A percentile compares a stretch with the other conserved stretches of the same genome.
These are phyloP conservation scores for Myxozyma udenii DNA, from an alignment of 805 yeast genomes.

Conservation along the genomic window DNA sequence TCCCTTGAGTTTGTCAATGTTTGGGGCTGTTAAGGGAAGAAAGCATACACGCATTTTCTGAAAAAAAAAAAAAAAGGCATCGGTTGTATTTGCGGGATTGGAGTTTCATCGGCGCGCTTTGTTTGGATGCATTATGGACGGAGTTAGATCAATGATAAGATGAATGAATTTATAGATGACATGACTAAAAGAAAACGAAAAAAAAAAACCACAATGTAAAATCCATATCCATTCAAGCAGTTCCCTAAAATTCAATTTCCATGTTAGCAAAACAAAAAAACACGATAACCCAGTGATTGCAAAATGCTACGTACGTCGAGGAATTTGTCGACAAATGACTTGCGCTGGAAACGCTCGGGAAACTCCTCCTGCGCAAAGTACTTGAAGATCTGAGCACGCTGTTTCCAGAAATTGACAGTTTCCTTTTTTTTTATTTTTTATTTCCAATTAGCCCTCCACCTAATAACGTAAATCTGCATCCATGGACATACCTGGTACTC, in stretches of 20 bases:
- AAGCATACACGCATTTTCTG: constrained; percentile 20
- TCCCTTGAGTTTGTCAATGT: constrained; percentile 52
- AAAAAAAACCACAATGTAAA: not conserved
- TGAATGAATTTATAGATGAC: not conserved
- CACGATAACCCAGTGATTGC: too few species aligned
- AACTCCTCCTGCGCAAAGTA: constrained; percentile 68
- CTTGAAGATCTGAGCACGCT: constrained; percentile 77
- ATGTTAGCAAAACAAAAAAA: too few species aligned
- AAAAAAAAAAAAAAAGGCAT: not conserved
- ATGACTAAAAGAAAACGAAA: not conserved
- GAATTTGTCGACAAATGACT: constrained; percentile 69
- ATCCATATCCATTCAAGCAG: constrained; percentile 13
- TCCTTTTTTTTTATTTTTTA: constrained; percentile 40
- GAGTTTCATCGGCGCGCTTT: too few species aligned
- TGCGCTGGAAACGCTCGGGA: constrained; percentile 54
- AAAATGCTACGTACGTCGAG: constrained; percentile 64
- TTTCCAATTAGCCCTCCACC: not conserved
- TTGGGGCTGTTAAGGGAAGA: constrained; percentile 38
- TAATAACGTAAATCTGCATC: too few species aligned
- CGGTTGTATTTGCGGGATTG: not conserved
- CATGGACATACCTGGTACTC: constrained; percentile 63
- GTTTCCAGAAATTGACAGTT: constrained; percentile 85
- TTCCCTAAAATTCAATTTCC: constrained; percentile 10
- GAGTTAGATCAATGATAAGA: not conserved
- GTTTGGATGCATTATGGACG: not conserved